Percentiles rank a stretch among this genome's conserved stretches.
Evolutionary conservation across 2,329 filamentous ascomycete genomes (phyloP).

Genomic region (Penicillium sp.): DNA sequence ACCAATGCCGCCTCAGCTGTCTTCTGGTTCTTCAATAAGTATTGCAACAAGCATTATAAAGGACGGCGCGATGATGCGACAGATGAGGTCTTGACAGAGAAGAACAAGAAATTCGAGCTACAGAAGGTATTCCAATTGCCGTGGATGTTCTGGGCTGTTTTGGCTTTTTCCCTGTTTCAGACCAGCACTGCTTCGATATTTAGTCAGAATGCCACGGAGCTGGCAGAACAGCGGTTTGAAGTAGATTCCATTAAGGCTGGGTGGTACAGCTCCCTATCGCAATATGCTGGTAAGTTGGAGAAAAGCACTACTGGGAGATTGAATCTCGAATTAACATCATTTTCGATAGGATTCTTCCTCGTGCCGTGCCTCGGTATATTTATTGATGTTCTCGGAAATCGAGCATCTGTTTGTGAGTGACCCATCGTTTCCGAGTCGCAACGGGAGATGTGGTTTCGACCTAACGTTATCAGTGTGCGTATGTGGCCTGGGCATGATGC

Average conservation of each 20-base stretch:
- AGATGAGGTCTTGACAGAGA: conserved; percentile 63
- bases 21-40: conserved; percentile 62
- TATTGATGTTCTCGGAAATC: conserved; percentile 60
- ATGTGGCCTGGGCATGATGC: conserved; percentile 56
- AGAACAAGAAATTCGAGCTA: conserved; percentile 61
- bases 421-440: background rate
- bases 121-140: conserved; percentile 61
- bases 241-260: conserved; percentile 60
- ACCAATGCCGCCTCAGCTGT: conserved; percentile 59
- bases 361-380: conserved; percentile 61
- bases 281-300: conserved; percentile 52
- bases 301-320: background rate
- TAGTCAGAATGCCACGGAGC: conserved; percentile 62
- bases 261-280: conserved; percentile 63
- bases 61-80: conserved; percentile 60
- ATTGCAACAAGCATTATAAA: conserved; percentile 53
- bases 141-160: conserved; percentile 63
- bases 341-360: conserved; percentile 55
- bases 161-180: conserved; percentile 62
- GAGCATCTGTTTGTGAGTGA: conserved; percentile 50
- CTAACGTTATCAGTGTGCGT: conserved; percentile 36
- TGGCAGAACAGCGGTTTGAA: conserved; percentile 64
- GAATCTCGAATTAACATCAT: background rate
- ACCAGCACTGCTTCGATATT: conserved; percentile 62
- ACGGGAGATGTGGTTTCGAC: background rate